Evolutionary conservation across 208 protist genomes (phyloP), one percentile per base, ranked within the genome.

Genomic region (Trypanosoma platydactyli): DNA sequence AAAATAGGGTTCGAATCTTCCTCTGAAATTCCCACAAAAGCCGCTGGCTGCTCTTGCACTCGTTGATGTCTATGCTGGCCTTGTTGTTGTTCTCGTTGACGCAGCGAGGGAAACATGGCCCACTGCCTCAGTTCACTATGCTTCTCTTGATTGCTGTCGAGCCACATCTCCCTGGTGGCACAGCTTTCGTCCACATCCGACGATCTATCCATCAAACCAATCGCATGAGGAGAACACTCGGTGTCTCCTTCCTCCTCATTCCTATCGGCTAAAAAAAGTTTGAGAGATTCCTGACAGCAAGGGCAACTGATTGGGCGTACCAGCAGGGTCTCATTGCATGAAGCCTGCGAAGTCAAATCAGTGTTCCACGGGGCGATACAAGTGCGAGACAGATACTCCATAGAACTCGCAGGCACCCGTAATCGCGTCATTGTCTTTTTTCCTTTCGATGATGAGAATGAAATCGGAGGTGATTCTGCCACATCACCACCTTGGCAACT

Each of bases 41-140:
- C 5, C 1, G 2, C 30, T 11, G 13, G 11, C 27, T 57, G 56
- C 29, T 63, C 52, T 46, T 76, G 61, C 20, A 56, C 40, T 20
- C 46, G 58, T 51, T 33, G 42, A 20, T 50, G 12, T 52, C 50
- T 20, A 5, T 61, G 48, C 49, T 51, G 22, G 55, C 55, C 41
- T 50, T 50, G 48, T 42, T 61, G 55, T 41, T 18, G 27, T 15
- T 51, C 45, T 18, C 24, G 53, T 25, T 29, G 44, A 4, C 46
- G 41, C 45, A 29, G 41, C 40, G 20, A 40, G 29, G 30, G 24
- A 1, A 25, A 5, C 15, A n/a, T 25, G 5, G 5, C 15, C 5
- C 5, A 5, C 15, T 24, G 27, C 3, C 22, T 13, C 15, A 35
- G 24, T 3, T 11, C 5, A 11, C 40, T 35, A 51, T 29, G 49